Evolutionary conservation across 2,329 filamentous ascomycete species (phyloP), one percentile per base, ranked within the genome.

Genomic region (Diaporthe humulicola): DNA sequence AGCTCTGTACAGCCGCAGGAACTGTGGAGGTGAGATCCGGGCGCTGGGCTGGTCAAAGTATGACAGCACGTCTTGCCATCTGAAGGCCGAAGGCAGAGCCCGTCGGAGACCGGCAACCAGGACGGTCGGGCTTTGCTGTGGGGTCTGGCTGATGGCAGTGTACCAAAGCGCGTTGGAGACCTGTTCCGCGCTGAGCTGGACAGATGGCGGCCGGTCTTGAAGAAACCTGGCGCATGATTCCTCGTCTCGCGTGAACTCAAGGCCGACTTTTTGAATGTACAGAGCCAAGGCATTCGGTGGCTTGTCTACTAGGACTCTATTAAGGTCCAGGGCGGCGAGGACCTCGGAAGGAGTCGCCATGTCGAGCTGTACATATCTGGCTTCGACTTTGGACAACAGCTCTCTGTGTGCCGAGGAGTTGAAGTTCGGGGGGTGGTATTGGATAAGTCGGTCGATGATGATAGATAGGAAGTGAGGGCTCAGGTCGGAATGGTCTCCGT

Each of bases 371-470:
- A 91, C 87, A 82, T 94, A 97, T 79, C 95, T 90, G 73, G 93
- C 88, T 79, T 89, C 89, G 74, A 93, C 88, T 77, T 92, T 93
- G 81, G 90, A 88, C 74, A 89, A 88, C 19, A 94, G 88, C 80
- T 95, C 93, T 77, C 92, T 88, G 80, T 94, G 92, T 74, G 91
- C 92, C 71, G 92, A 89, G 72, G 95, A 91, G 80, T 94, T 94
- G 86, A 97, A 97, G 82, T 93, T 95, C 36, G 94, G 94, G 40
- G 95, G 95, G 70, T 96, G 95, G 79, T 96, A 93, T 83, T 97
- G 93, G 72, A 98, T 92, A 79, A 97, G 94, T 78, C 95, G 94
- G 83, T 98, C 95, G 83, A 98, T 88, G 74, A 98, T 93, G 75
- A 93, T 87, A 66, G 94, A 94, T 75, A 98, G 89, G 81, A 97